Evolutionary conservation across 139 green algal species (phyloP).

Genomic region (Micractinium conductrix): DNA sequence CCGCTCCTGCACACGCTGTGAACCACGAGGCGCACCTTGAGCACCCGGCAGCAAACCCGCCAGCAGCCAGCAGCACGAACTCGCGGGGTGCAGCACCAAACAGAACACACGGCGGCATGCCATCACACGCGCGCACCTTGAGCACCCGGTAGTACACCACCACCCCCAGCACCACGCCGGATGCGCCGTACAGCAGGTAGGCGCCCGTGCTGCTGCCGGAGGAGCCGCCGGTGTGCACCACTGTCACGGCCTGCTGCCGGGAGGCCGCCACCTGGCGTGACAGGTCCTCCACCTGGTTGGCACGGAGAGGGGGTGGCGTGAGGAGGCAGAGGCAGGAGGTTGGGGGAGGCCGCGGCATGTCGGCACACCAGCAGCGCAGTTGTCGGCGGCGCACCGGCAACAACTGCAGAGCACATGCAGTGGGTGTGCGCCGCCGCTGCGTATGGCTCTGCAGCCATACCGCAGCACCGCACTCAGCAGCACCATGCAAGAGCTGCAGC

Average conservation of each 20-base stretch:
- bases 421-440: too few species aligned
- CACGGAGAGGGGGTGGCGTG: too few species aligned
- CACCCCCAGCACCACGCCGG: background rate
- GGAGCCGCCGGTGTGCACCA: conserved; percentile 17
- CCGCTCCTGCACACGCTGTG: too few species aligned
- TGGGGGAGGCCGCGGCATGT: too few species aligned
- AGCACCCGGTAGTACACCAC: conserved; percentile 38
- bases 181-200: conserved; percentile 24
- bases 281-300: conserved; percentile 27
- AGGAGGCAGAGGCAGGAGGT: too few species aligned
- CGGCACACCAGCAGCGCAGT: background rate
- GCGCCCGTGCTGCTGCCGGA: background rate
- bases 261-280: conserved; percentile 1
- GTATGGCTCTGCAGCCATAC: background rate
- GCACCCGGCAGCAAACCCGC: too few species aligned
- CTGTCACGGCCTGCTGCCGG: conserved; percentile 7
- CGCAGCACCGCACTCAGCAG: background rate
- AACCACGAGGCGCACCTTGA: too few species aligned
- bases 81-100: background rate
- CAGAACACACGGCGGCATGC: too few species aligned
- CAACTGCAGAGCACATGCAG: background rate
- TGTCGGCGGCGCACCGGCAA: background rate
- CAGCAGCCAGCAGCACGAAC: too few species aligned
- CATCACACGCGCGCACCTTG: background rate
- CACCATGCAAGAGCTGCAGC: too few species aligned